Evolutionary conservation across 352 stramenopile genomes (phyloP).

Genomic region (Phytopythium sindhum): DNA sequence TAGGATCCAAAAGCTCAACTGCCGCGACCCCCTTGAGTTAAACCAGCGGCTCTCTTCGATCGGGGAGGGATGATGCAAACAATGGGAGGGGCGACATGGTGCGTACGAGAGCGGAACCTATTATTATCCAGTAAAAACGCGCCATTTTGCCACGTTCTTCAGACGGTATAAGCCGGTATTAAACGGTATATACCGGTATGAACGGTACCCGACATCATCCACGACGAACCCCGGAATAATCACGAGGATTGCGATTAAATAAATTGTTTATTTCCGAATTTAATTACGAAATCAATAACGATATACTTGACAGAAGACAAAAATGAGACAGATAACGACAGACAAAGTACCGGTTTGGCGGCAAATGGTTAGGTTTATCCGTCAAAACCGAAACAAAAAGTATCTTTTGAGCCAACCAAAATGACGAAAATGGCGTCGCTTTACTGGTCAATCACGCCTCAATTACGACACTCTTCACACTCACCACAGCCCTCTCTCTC

Average conservation of each 20-base stretch:
- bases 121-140: neutral
- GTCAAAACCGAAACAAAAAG: too few relatives aligned
- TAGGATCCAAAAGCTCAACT: conserved; percentile 30
- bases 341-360: neutral
- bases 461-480: too few relatives aligned
- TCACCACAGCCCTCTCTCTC: too few relatives aligned
- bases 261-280: neutral
- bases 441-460: too few relatives aligned
- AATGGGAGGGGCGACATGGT: conserved; percentile 8
- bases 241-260: neutral
- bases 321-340: neutral
- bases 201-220: neutral
- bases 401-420: too few relatives aligned
- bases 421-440: too few relatives aligned
- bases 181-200: neutral
- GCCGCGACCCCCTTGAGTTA: conserved; percentile 8
- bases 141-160: too few relatives aligned
- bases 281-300: neutral
- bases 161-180: neutral
- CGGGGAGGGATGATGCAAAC: conserved; percentile 7
- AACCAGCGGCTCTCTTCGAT: conserved; percentile 14
- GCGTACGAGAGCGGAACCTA: neutral
- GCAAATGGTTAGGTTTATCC: neutral
- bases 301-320: neutral
- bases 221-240: neutral